Evolutionary conservation across 2,329 filamentous ascomycete species (phyloP), one percentile per base, ranked within the genome.

Genomic region (Knufia petricola): DNA sequence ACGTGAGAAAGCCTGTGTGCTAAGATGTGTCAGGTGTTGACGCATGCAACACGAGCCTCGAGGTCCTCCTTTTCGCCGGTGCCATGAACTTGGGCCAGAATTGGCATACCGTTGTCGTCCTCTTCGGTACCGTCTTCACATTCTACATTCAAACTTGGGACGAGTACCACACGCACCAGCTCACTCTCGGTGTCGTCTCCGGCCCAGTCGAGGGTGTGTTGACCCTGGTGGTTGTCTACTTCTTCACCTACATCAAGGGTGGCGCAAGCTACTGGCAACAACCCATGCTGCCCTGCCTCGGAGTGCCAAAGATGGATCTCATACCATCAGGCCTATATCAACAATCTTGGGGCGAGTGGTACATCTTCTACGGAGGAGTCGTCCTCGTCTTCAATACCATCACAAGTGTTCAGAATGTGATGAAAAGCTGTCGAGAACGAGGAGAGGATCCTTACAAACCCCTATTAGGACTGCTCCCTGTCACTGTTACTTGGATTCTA

Each of bases 61-160:
- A 94, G 63, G 86, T 90, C 31, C 75, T 96, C 51, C 78, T 98
- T 58, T 98, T 98, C 63, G 86, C 88, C 9, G 88, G 84, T 28
- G 83, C 85, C 30, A 89, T 95, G 75, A 95, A 95, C 63, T 78
- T 96, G 63, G 90, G 90, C 39, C 87, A 95, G 69, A 81, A 84
- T 52, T 95, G 89, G 90, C 81, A 81, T 67, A 95, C 89, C 0
- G 81, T 95, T 10, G 70, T 87, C 51, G 81, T 78, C 3, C 77
- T 95, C 13, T 95, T 94, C 69, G 86, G 84, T 58, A 83, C 85
- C 4, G 79, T 90, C 51, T 74, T 94, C 60, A 95, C 92, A n/a
- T 98, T 98, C 68, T 96, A 96, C 66, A 84, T 96, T 36, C 92
- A 96, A 66, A 96, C 92, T 28, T 98, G 92, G 92, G 92, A 98